Conservation (phyloP, 1,139 yeast species). For the Geotrichum reessii region DNA sequence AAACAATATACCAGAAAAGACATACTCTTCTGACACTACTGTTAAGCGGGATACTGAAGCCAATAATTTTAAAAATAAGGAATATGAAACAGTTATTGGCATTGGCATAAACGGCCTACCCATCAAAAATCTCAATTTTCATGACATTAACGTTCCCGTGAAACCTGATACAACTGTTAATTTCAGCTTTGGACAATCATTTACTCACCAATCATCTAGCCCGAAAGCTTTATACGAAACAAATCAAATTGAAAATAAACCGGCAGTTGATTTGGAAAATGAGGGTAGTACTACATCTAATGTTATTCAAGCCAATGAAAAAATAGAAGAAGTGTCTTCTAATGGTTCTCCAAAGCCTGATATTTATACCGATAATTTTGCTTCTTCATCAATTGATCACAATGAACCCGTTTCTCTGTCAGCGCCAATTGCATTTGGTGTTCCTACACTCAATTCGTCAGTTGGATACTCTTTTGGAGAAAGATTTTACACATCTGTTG, state of each 20-base stretch:
- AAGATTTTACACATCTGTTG: neutral
- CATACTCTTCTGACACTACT: neutral
- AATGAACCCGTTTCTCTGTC: neutral
- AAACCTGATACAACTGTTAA: conserved; percentile 5
- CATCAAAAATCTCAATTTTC: neutral
- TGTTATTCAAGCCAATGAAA: neutral
- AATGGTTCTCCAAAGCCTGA: neutral
- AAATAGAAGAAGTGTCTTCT: neutral
- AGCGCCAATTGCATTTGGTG: neutral
- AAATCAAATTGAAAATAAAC: neutral
- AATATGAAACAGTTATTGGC: neutral
- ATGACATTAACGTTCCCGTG: neutral
- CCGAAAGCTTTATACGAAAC: neutral
- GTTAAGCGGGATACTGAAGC: neutral
- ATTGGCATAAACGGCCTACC: conserved; percentile 3
- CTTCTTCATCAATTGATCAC: neutral
- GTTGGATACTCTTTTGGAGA: conserved; percentile 9
- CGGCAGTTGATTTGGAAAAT: neutral
- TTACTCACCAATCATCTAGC: neutral
- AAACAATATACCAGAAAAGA: neutral
- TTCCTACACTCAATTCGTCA: neutral
- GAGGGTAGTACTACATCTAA: neutral
- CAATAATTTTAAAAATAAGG: neutral
- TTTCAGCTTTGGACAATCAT: conserved; percentile 9
- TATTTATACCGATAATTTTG: neutral